A percentile compares a stretch with the other conserved stretches of the same genome.
Conservation (phyloP, 2,329 filamentous ascomycete genomes). For the Delphinella strobiligena region DNA sequence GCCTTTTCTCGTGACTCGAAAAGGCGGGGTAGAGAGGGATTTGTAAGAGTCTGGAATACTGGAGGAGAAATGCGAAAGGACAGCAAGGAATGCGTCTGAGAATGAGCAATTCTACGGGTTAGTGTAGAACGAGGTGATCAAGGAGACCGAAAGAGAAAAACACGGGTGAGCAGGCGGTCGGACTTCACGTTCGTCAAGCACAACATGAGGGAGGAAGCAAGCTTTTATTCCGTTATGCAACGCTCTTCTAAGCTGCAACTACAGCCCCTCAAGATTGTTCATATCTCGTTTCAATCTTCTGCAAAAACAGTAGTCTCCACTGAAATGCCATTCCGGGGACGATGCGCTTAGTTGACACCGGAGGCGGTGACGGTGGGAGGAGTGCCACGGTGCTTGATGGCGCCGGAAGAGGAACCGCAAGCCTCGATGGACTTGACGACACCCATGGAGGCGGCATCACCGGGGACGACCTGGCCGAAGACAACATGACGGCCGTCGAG, state of each 20-base stretch:
- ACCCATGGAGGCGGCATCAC: slow-evolving; percentile 40
- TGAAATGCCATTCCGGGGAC: too few species aligned
- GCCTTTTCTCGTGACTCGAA: too few species aligned
- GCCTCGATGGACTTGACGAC: slow-evolving; percentile 49
- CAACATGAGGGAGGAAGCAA: background rate
- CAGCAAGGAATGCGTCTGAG: too few species aligned
- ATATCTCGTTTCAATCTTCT: background rate
- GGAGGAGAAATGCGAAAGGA: too few species aligned
- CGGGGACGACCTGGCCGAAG: slow-evolving; percentile 58
- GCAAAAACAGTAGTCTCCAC: background rate
- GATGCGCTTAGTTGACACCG: slow-evolving; percentile 26
- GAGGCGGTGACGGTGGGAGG: slow-evolving; percentile 41
- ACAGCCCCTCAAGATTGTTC: background rate
- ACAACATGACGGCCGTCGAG: slow-evolving; percentile 75
- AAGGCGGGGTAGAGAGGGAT: too few species aligned
- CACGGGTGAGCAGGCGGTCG: too few species aligned
- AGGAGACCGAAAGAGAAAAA: too few species aligned
- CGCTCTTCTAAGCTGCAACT: background rate
- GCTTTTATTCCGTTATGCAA: background rate
- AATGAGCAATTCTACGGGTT: too few species aligned
- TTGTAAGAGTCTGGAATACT: too few species aligned
- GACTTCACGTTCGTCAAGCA: too few species aligned
- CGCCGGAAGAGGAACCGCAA: slow-evolving; percentile 42
- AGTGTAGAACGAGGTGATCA: too few species aligned
- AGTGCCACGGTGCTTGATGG: slow-evolving; percentile 37